Conservation (phyloP, 129 eudicot species). For the Mikania micrantha region DNA sequence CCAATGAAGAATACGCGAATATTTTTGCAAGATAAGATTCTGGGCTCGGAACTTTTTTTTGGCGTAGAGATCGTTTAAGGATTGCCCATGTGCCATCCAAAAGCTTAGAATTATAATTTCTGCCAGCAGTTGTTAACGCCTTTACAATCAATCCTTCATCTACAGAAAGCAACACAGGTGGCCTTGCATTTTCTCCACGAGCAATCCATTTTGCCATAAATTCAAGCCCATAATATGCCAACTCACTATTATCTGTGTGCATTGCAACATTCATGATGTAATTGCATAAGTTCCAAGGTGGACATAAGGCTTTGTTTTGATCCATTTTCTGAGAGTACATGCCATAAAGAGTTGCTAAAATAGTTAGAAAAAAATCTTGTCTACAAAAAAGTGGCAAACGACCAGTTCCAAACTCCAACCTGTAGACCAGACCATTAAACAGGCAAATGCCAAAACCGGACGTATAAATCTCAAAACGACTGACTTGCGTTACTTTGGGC, state of each 20-base stretch:
- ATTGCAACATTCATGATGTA: constrained; percentile 56
- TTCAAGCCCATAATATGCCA: constrained; percentile 59
- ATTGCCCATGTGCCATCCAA: constrained; percentile 79
- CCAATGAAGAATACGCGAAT: constrained; percentile 64
- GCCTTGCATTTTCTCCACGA: constrained; percentile 45
- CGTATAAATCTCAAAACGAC: too few relatives aligned
- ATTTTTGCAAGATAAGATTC: constrained; percentile 76
- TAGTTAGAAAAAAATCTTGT: not conserved
- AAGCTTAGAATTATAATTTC: constrained; percentile 58
- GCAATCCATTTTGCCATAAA: constrained; percentile 84
- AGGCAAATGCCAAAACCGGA: too few relatives aligned
- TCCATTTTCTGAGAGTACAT: constrained; percentile 61
- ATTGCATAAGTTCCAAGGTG: constrained; percentile 65
- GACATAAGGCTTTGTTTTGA: constrained; percentile 67
- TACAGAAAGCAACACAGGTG: constrained; percentile 48
- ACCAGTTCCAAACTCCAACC: too few relatives aligned
- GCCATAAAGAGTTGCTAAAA: not conserved
- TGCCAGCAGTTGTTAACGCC: constrained; percentile 70
- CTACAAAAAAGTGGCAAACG: not conserved
- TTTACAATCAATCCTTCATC: constrained; percentile 75
- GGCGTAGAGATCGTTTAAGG: constrained; percentile 72
- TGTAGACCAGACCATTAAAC: too few relatives aligned
- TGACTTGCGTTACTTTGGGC: too few relatives aligned
- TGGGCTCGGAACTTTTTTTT: constrained; percentile 57
- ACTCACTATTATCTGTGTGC: constrained; percentile 55